Evolutionary conservation across 176 grass and related monocot genomes (phyloP), one percentile per base, ranked within the genome.

Genomic region (Poa pratensis): DNA sequence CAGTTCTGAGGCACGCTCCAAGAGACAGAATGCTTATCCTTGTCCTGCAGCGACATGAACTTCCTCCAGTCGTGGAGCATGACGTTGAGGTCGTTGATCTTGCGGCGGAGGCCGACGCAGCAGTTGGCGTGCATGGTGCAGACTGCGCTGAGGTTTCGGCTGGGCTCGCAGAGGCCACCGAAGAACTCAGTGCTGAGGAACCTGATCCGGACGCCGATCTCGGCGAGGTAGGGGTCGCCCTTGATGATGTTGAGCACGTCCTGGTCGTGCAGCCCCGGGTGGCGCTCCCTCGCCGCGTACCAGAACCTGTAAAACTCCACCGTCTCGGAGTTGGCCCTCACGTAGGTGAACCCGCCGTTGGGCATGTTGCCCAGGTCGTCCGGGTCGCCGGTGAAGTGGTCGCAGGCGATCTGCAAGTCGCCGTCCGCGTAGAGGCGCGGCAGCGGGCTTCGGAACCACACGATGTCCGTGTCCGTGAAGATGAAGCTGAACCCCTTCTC

Each of bases 91-190:
- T 95, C 93, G 30, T 77, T 30, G 70, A 95, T 67, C 85, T 92
- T 95, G 40, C 85, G 77, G 3, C 52, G 27, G n/a, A 95, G 86
- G 0, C 90, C 86, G 57, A 95, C 76, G 82, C 93, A 95, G 80
- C 93, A 95, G 77, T 97, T 97, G 27, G 92, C 90, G 87, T 97
- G 92, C 88, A 97, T 83, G 23, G 95, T 97, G 34, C 82, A 90
- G 35, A 97, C 87, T 23, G 86, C 48, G 59, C 81, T 81, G 49
- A 89, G 57, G 77, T 88, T 82, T 9, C 79, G 81, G 78, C 90
- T 89, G 12, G 75, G 80, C 59, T 92, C 66, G 83, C 95, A 97
- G 67, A 97, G 69, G 15, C 92, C 95, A 3, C 86, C 88, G 59
- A 97, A 94, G 85, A 86, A 59, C 5, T 85, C 83, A 6, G 95